Percentiles rank a stretch among this genome's conserved stretches.
phyloP scores from a whole-genome alignment of 1,284 basidiomycete genomes.

The Trichosporon inkin region DNA sequence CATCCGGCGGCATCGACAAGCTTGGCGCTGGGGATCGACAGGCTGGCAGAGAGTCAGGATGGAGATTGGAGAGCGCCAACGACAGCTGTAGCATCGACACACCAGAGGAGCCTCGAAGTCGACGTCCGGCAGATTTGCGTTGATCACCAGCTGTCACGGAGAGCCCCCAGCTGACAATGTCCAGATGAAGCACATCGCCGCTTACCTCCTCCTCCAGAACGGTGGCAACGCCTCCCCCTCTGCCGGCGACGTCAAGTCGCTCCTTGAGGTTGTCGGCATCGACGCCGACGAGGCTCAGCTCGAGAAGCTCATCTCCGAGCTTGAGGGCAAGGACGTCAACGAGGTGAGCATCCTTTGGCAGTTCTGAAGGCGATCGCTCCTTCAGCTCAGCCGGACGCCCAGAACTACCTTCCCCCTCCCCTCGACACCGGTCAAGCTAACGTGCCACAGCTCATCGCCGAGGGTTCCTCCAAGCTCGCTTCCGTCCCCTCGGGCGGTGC shows the following conservation, averaged over 20 bases:
- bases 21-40: neutral
- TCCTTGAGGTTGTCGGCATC: constrained; percentile 82
- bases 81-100: neutral
- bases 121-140: neutral
- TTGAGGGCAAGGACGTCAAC: constrained; percentile 86
- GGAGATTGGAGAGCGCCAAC: neutral
- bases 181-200: constrained; percentile 95
- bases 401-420: too few species aligned
- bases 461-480: constrained; percentile 87
- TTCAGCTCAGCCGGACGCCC: too few species aligned
- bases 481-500: constrained; percentile 63
- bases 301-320: constrained; percentile 81
- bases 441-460: constrained; percentile 70
- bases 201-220: constrained; percentile 93
- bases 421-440: constrained; percentile 1
- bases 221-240: constrained; percentile 88
- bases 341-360: constrained; percentile 54
- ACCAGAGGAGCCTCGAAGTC: neutral
- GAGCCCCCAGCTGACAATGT: neutral
- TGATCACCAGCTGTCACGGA: neutral
- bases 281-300: constrained; percentile 83
- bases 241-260: constrained; percentile 82
- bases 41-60: neutral
- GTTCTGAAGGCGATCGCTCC: neutral
- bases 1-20: neutral